Evolutionary conservation across 306 rosid genomes (phyloP), one percentile per base, ranked within the genome.

Genomic region (Vicia faba): DNA sequence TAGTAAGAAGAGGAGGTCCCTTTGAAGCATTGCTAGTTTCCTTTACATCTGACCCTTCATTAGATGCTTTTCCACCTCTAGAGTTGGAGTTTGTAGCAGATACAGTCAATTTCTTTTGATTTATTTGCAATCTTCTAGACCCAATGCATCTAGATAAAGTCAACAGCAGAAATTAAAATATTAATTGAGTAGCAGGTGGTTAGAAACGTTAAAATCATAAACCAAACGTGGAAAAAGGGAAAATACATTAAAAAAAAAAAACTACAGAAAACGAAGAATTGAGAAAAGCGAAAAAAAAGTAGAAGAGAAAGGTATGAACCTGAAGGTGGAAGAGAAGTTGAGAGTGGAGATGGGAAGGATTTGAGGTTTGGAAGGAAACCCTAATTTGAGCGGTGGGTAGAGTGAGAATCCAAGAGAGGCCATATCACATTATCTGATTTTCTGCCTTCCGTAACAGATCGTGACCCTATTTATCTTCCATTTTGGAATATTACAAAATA

Each of bases 1-100:
- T 85, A 50, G 96, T 89, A 66, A 84, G 91, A 36, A 85, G 16
- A 11, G 96, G 96, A 76, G 95, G 96, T 48, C 96, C 89, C 66
- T 79, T 66, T 5, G 75, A 49, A 71, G 64, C 56, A 13, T 64
- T 80, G 53, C 38, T 68, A 60, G 59, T 48, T 72, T 76, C 73
- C 48, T 57, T 66, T 12, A 50, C 70, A 70, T 45, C 61, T 6
- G 73, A 68, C 43, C 65, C 77, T 58, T 76, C 77, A 12, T 74
- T 63, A 8, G 53, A 36, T 13, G 82, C 68, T n/a, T 78, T 71
- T 28, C 63, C 80, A 66, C 41, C 74, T 0, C 46, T 15, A 72
- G 81, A 72, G 29, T 46, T 57, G 5, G 87, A 79, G 43, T 85
- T 82, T 67, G 85, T 40, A 18, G 88, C 91, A 50, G 67, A 77